These are phyloP conservation scores for Polytolypa hystricis DNA, from an alignment of 2,329 filamentous ascomycete species.

Conservation along the genomic window DNA sequence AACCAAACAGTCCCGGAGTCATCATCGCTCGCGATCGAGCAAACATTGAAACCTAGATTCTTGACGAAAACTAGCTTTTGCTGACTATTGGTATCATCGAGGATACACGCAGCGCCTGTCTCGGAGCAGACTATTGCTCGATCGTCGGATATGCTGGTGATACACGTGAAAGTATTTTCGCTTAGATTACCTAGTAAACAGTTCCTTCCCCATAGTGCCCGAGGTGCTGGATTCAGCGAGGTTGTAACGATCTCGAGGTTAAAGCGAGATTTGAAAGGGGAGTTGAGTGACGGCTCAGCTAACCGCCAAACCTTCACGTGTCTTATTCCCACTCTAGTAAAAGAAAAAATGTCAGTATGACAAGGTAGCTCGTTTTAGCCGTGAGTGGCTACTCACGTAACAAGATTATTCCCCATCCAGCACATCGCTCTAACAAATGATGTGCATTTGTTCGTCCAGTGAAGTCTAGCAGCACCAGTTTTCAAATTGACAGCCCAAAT, in stretches of 20 bases:
- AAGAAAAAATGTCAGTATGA: conserved; percentile 9
- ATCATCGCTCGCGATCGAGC: conserved; percentile 51
- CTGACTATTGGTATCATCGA: conserved; percentile 64
- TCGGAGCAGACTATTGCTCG: conserved; percentile 79
- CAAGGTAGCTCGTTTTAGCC: background rate
- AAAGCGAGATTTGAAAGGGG: conserved; percentile 54
- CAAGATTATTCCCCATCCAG: conserved; percentile 74
- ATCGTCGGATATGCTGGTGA: conserved; percentile 58
- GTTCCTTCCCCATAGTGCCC: conserved; percentile 74
- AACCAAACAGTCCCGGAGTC: conserved; percentile 52
- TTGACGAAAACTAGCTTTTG: conserved; percentile 59
- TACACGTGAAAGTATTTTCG: conserved; percentile 74
- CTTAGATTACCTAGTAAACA: conserved; percentile 71
- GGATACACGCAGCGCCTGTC: conserved; percentile 74
- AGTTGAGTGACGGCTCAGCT: conserved; percentile 51
- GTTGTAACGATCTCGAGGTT: conserved; percentile 23
- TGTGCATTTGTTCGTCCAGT: conserved; percentile 87
- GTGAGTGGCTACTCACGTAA: conserved; percentile 51
- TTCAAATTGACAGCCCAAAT: conserved; percentile 80
- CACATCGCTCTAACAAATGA: conserved; percentile 74
- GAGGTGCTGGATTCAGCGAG: conserved; percentile 40
- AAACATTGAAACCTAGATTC: conserved; percentile 56
- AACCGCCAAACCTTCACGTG: conserved; percentile 91
- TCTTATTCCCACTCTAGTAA: conserved; percentile 56
- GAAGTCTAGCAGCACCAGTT: conserved; percentile 65